Evolutionary conservation across 1,284 basidiomycete genomes (phyloP).

Genomic region (Cutaneotrichosporon cutaneum): DNA sequence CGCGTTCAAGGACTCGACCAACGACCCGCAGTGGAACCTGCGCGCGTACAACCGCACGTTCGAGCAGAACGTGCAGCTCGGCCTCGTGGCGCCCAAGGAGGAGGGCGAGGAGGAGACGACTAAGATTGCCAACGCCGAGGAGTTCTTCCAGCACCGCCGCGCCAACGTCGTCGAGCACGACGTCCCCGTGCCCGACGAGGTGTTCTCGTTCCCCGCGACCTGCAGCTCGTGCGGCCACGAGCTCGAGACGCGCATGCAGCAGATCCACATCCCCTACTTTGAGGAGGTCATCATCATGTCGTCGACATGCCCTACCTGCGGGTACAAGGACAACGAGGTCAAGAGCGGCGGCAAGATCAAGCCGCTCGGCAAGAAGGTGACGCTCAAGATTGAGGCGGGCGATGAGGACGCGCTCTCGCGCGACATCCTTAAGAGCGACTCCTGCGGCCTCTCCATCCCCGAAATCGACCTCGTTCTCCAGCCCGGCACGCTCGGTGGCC

Average conservation of each 20-base stretch:
- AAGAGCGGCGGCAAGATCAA: conserved; percentile 91
- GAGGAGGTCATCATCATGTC: conserved; percentile 99
- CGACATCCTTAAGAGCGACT: conserved; percentile 95
- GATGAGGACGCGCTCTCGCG: conserved; percentile 91
- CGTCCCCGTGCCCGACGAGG: conserved; percentile 67
- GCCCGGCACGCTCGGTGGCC: conserved; percentile 93
- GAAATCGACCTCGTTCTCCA: conserved; percentile 92
- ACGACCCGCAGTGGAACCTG: conserved; percentile 90
- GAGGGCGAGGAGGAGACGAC: conserved; percentile 53
- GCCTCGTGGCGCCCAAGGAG: conserved; percentile 58
- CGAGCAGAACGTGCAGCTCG: conserved; percentile 80
- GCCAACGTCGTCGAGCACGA: conserved; percentile 28
- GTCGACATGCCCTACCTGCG: conserved; percentile 91
- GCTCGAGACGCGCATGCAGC: conserved; percentile 90
- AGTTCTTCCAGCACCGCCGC: conserved; percentile 24
- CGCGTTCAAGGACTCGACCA: conserved; percentile 74
- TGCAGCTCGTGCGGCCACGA: conserved; percentile 87
- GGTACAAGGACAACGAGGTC: conserved; percentile 96
- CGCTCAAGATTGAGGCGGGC: conserved; percentile 70
- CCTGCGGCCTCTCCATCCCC: conserved; percentile 84
- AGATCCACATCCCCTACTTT: conserved; percentile 96
- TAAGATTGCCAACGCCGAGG: conserved; percentile 48
- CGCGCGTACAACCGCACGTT: conserved; percentile 77
- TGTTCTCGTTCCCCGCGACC: conserved; percentile 81
- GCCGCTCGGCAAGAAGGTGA: conserved; percentile 79